These are phyloP conservation scores for Penicillium sp. DNA, from an alignment of 2,329 filamentous ascomycete genomes.

Conservation along the genomic window DNA sequence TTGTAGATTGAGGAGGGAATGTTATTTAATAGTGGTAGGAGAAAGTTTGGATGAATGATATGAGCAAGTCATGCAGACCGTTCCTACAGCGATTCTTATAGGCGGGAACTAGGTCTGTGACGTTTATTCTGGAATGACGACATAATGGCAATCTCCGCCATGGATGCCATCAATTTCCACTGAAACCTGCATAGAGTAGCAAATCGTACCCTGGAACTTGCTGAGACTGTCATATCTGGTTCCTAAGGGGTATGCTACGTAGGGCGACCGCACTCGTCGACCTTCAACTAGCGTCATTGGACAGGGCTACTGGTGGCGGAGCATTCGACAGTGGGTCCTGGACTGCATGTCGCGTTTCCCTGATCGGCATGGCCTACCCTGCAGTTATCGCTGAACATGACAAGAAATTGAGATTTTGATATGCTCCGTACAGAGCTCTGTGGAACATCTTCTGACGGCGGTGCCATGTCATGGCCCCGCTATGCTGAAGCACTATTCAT, in stretches of 20 bases:
- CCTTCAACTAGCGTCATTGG: constrained; percentile 6
- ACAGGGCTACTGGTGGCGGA: background rate
- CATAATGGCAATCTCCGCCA: constrained; percentile 11
- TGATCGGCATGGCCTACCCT: background rate
- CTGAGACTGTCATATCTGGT: background rate
- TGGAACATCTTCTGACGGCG: background rate
- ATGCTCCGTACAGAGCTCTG: background rate
- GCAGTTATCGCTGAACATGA: background rate
- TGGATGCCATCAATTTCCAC: constrained; percentile 7
- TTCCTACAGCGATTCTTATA: constrained; percentile 2
- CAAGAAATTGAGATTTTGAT: background rate
- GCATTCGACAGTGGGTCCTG: background rate
- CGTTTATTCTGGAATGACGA: constrained; percentile 22
- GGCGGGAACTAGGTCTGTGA: constrained; percentile 10
- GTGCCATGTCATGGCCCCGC: background rate
- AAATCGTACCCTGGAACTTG: background rate
- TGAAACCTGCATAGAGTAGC: background rate
- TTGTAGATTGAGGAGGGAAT: background rate
- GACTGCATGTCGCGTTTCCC: background rate
- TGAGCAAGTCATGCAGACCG: background rate
- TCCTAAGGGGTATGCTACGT: background rate
- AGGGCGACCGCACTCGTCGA: background rate
- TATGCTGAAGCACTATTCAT: background rate
- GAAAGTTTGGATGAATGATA: background rate
- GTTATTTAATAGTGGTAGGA: background rate